Evolutionary conservation across 257 asterid species (phyloP).

Genomic region (Rehmannia glutinosa): DNA sequence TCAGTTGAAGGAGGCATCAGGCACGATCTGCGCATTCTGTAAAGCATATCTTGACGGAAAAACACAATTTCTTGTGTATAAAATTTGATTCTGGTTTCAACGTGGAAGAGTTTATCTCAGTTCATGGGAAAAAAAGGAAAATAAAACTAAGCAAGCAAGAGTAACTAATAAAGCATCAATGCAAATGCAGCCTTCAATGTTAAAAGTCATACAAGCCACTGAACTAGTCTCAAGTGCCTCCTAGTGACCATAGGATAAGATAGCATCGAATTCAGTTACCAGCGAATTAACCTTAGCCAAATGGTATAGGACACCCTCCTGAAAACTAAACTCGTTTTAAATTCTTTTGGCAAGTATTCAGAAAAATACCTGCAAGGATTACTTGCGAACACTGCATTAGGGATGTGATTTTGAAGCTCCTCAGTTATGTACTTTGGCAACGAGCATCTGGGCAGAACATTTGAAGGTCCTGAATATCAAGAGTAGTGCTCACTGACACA

Average conservation of each 20-base stretch:
- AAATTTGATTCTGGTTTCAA: conserved; percentile 69
- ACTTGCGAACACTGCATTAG: conserved; percentile 71
- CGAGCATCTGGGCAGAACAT: conserved; percentile 74
- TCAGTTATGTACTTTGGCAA: conserved; percentile 83
- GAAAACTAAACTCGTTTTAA: too few relatives aligned
- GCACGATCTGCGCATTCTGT: conserved; percentile 91
- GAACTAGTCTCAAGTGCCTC: neutral
- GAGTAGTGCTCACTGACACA: conserved; percentile 5
- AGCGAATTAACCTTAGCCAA: too few relatives aligned
- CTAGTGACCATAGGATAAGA: too few relatives aligned
- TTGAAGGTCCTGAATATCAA: conserved; percentile 71
- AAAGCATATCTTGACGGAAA: conserved; percentile 92
- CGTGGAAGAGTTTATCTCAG: conserved; percentile 11
- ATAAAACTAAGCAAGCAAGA: neutral
- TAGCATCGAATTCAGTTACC: too few relatives aligned
- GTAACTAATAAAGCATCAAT: too few relatives aligned
- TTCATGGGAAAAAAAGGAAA: neutral
- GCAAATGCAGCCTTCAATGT: too few relatives aligned
- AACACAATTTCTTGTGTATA: conserved; percentile 91
- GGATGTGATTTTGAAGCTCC: conserved; percentile 66
- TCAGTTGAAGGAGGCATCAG: conserved; percentile 84
- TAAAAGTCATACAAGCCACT: too few relatives aligned
- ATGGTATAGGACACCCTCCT: too few relatives aligned
- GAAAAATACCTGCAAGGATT: conserved; percentile 87
- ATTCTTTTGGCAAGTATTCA: conserved; percentile 16